A percentile compares a stretch with the other conserved stretches of the same genome.
These are phyloP conservation scores for Cadophora gregata DNA, from an alignment of 2,329 filamentous ascomycete genomes.

Conservation along the genomic window DNA sequence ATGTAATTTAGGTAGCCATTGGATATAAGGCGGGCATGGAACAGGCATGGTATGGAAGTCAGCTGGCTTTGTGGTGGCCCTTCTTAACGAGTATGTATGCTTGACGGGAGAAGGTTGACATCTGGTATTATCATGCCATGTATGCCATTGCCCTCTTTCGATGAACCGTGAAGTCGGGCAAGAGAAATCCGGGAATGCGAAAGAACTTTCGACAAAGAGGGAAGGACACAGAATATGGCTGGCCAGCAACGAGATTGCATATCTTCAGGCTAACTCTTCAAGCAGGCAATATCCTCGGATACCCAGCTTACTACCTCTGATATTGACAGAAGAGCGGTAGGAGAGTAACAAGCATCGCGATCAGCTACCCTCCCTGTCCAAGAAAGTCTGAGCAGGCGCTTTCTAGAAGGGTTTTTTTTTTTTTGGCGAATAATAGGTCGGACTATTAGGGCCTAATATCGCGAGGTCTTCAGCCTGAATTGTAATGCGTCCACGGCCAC, in stretches of 20 bases:
- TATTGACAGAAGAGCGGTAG: neutral
- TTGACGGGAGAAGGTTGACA: too few relatives aligned
- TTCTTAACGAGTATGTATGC: too few relatives aligned
- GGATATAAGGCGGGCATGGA: neutral
- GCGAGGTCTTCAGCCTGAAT: too few relatives aligned
- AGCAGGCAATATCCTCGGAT: slow-evolving; percentile 2
- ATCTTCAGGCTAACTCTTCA: neutral
- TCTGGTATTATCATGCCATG: too few relatives aligned
- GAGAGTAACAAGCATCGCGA: neutral
- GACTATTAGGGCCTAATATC: too few relatives aligned
- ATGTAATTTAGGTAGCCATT: neutral
- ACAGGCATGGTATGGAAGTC: neutral
- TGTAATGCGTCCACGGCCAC: too few relatives aligned
- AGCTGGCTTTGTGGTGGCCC: neutral
- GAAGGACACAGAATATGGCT: neutral
- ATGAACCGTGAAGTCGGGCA: too few relatives aligned
- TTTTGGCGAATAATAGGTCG: too few relatives aligned
- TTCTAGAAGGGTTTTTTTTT: too few relatives aligned
- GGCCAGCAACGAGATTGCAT: neutral
- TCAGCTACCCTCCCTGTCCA: neutral
- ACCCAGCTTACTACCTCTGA: neutral
- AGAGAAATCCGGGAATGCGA: too few relatives aligned
- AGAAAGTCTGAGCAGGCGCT: too few relatives aligned
- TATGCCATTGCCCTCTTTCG: too few relatives aligned
- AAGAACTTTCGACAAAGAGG: neutral